phyloP scores from a whole-genome alignment of 768 basidiomycete genomes.

The Psilocybe azurescens region DNA sequence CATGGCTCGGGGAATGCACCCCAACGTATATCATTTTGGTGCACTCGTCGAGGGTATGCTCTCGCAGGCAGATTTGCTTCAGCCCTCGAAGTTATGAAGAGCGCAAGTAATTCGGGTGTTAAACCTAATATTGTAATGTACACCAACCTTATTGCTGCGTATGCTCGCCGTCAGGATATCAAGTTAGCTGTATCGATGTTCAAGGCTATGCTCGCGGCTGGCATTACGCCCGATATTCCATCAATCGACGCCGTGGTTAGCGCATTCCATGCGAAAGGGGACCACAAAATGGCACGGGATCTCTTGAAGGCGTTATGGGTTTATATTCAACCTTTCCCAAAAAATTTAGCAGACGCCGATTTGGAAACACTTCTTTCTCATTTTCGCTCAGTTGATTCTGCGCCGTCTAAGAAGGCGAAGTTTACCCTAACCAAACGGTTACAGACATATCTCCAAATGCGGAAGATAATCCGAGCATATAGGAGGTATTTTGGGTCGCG shows the following conservation, averaged over 20 bases:
- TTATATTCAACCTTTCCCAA: slow-evolving; percentile 65
- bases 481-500: slow-evolving; percentile 14
- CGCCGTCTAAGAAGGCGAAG: slow-evolving; percentile 6
- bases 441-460: slow-evolving; percentile 18
- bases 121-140: slow-evolving; percentile 70
- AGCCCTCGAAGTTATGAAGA: slow-evolving; percentile 60
- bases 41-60: slow-evolving; percentile 78
- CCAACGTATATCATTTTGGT: slow-evolving; percentile 73
- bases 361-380: slow-evolving; percentile 49
- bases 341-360: slow-evolving; percentile 43
- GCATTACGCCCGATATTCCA: slow-evolving; percentile 66
- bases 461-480: slow-evolving; percentile 21
- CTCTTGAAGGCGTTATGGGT: slow-evolving; percentile 70
- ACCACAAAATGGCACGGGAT: slow-evolving; percentile 52
- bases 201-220: slow-evolving; percentile 62
- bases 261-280: slow-evolving; percentile 66
- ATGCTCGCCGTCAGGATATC: slow-evolving; percentile 65
- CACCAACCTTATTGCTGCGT: slow-evolving; percentile 78
- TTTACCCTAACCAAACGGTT: slow-evolving; percentile 14
- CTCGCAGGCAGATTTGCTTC: slow-evolving; percentile 60
- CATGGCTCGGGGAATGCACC: slow-evolving; percentile 65
- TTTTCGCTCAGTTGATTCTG: slow-evolving; percentile 50
- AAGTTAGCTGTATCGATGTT: slow-evolving; percentile 59
- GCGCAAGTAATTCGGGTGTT: slow-evolving; percentile 54
- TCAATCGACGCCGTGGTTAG: slow-evolving; percentile 74